Base-by-base conservation (phyloP, 768 basidiomycete genomes). In the Leccinum aurantiacum region DNA sequence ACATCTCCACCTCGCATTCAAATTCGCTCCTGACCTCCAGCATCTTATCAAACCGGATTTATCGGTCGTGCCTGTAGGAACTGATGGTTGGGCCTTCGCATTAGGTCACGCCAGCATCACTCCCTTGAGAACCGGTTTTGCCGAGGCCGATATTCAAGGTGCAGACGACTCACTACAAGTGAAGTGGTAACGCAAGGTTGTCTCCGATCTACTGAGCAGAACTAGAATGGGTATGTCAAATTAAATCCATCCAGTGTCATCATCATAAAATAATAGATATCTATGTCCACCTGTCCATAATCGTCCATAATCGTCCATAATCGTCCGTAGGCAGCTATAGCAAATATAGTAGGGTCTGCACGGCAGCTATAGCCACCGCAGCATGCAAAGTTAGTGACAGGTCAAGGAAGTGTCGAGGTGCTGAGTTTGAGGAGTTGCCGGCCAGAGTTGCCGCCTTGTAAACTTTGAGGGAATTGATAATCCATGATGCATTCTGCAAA, bases 11-110 rank as follows among this genome's bases (percentile, higher is more conserved):
- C 78, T 95, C 46, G 70, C 80, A 25, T 97, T 95, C 80, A 86
- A 85, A 72, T 97, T 85, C 77, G 68, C 88, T 74, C 86, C 86
- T 13, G 86, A 91, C 53, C 83, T 95, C 79, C 75, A 75, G n/a
- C 79, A 77, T 11, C 76, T 95, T 14, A 80, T 95, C 48, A 79
- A 77, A 48, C 91, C 91, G 2, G 71, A 79, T 14, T 61, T 79
- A 50, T 80, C 83, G 3, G 70, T 71, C 17, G 74, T 94, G n/a
- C 90, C 92, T 2, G 76, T 82, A 57, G 93, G 91, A 3, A 86
- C 90, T 10, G 94, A 97, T 72, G 85, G 83, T 0, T 93, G 90
- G 90, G 92, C 90, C 15, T 76, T 95, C 33, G 76, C 79, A 59
- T 79, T 85, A 59, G 90, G 88, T 5, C 84, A 78, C 64, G 87